Conservation (phyloP, 306 rosid species). For the Pyrus bretschneideri region DNA sequence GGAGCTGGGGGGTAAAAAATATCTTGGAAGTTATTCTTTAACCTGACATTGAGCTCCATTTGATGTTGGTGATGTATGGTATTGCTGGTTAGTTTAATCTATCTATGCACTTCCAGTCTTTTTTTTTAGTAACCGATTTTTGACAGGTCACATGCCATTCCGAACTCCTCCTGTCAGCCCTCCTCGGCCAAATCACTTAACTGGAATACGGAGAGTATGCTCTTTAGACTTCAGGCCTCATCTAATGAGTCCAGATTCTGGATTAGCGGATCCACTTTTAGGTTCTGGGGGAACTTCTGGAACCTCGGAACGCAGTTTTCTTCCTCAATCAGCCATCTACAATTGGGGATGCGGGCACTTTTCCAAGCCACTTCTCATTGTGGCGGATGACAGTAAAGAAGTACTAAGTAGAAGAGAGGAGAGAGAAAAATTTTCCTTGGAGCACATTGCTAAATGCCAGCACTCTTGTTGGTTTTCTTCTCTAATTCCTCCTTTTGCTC, state of each 20-base stretch:
- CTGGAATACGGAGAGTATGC: constrained; percentile 91
- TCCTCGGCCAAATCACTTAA: constrained; percentile 73
- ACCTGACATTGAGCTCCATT: not conserved
- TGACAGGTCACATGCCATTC: constrained; percentile 79
- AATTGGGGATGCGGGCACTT: constrained; percentile 97
- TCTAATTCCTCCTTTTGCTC: not conserved
- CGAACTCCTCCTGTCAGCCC: constrained; percentile 99
- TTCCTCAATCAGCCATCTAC: constrained; percentile 88
- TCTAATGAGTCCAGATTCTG: constrained; percentile 78
- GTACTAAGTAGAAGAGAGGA: constrained; percentile 74
- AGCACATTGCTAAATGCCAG: constrained; percentile 86
- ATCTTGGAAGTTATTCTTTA: not conserved
- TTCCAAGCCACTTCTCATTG: constrained; percentile 80
- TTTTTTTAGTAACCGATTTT: constrained; percentile 6
- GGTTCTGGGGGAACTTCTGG: constrained; percentile 60
- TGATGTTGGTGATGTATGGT: not conserved
- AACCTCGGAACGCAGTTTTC: constrained; percentile 71
- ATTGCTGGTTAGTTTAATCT: not conserved
- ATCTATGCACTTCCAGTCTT: not conserved
- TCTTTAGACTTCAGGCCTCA: constrained; percentile 94
- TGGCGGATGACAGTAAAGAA: constrained; percentile 69
- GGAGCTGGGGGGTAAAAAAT: not conserved
- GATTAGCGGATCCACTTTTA: constrained; percentile 88
- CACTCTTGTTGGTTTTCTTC: constrained; percentile 59
- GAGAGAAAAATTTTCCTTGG: constrained; percentile 81